Percentiles rank a stretch among this genome's conserved stretches.
Evolutionary conservation across 73 alveolate species (phyloP).

Genomic region (Strombidium stylifer): DNA sequence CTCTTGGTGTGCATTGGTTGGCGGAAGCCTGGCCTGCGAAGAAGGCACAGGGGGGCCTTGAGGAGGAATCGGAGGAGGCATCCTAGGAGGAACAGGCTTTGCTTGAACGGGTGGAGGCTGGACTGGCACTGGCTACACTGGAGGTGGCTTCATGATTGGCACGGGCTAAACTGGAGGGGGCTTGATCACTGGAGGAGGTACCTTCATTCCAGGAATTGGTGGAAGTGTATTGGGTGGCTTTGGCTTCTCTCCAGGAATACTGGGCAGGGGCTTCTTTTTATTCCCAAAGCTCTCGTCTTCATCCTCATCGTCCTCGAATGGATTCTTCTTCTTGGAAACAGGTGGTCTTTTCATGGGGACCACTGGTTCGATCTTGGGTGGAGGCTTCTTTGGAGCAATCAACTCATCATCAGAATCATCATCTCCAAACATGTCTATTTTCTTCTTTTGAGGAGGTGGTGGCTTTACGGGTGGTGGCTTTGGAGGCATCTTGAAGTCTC

Average conservation of each 20-base stretch:
- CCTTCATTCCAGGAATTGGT: too few species aligned
- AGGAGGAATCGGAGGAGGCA: conserved; percentile 10
- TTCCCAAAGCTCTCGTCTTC: neutral
- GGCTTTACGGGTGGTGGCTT: too few species aligned
- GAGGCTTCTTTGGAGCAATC: too few species aligned
- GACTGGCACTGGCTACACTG: neutral
- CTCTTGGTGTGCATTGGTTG: too few species aligned
- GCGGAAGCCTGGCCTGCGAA: too few species aligned
- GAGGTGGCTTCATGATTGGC: neutral
- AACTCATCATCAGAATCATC: too few species aligned
- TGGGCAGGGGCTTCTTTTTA: neutral
- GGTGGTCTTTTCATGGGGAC: neutral
- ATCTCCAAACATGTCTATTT: too few species aligned
- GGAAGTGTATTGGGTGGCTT: neutral
- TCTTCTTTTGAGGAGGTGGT: too few species aligned
- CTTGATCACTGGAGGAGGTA: neutral
- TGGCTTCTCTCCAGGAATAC: neutral
- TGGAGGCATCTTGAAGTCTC: too few species aligned
- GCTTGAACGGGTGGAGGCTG: conserved; percentile 5
- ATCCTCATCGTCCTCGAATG: neutral
- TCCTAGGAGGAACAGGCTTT: conserved; percentile 19
- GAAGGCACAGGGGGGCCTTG: neutral
- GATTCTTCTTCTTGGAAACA: neutral
- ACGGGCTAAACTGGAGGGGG: neutral
- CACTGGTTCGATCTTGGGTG: conserved; percentile 8